A percentile compares a stretch with the other conserved stretches of the same genome.
Evolutionary conservation across 1,139 yeast genomes (phyloP).

Genomic region (Wickerhamiella infanticola): DNA sequence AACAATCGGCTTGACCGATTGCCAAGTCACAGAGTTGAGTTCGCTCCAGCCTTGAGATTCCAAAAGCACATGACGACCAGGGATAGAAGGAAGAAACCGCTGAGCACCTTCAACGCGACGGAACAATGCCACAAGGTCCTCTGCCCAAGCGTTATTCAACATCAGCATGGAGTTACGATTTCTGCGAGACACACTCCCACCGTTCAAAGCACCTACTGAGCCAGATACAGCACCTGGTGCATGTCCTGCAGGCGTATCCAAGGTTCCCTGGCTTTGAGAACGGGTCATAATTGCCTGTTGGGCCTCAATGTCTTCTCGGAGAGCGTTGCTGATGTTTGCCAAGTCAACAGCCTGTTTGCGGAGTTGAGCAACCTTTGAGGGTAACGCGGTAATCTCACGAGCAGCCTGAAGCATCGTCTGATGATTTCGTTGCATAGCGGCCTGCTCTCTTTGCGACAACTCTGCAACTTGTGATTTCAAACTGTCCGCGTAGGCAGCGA

Average conservation of each 20-base stretch:
- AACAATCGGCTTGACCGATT: constrained; percentile 62
- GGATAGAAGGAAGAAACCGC: constrained; percentile 55
- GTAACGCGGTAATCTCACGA: constrained; percentile 45
- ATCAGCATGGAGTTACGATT: constrained; percentile 43
- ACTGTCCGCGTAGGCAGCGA: constrained; percentile 52
- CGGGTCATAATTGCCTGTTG: constrained; percentile 25
- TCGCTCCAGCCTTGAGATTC: constrained; percentile 84
- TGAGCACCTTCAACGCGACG: constrained; percentile 86
- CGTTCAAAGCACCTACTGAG: background rate
- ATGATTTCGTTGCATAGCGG: constrained; percentile 54
- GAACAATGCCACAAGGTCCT: constrained; percentile 54
- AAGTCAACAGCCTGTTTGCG: constrained; percentile 48
- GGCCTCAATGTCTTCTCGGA: constrained; percentile 49
- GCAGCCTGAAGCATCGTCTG: constrained; percentile 57
- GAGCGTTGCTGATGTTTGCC: constrained; percentile 46
- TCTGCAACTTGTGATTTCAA: constrained; percentile 38
- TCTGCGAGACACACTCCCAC: constrained; percentile 9
- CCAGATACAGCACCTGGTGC: background rate
- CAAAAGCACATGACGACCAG: constrained; percentile 68
- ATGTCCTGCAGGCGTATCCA: background rate
- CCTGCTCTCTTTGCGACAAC: constrained; percentile 49
- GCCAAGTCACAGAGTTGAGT: constrained; percentile 75
- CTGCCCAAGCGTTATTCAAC: constrained; percentile 69
- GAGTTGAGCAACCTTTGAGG: constrained; percentile 45
- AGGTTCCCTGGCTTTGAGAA: background rate